Conservation (phyloP, 2,329 filamentous ascomycete species). For the Drechslerella dactyloides region DNA sequence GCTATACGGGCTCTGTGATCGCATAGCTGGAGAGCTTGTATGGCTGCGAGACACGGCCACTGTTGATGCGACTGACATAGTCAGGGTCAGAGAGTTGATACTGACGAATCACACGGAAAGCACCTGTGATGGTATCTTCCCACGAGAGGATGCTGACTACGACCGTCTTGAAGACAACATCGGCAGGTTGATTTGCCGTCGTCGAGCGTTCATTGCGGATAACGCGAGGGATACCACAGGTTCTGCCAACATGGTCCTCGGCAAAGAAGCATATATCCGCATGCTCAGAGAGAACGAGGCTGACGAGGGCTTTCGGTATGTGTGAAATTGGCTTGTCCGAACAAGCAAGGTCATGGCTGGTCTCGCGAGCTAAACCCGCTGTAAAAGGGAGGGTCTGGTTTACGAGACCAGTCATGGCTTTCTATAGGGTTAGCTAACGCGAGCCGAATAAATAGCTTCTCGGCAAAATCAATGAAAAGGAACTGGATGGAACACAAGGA, state of each 20-base stretch:
- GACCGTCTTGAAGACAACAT: constrained; percentile 5
- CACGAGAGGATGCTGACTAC: constrained; percentile 9
- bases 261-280: constrained; percentile 26
- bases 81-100: constrained; percentile 19
- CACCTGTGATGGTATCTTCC: constrained; percentile 27
- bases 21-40: constrained; percentile 16
- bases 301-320: constrained; percentile 27
- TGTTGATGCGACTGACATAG: neutral
- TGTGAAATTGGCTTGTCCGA: neutral
- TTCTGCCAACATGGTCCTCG: constrained; percentile 28
- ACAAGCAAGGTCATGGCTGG: neutral
- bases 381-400: too few species aligned
- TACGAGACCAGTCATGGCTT: too few species aligned
- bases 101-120: constrained; percentile 33
- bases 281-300: constrained; percentile 33
- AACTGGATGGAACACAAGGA: constrained; percentile 11
- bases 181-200: constrained; percentile 39
- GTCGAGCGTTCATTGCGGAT: constrained; percentile 20
- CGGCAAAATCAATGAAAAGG: constrained; percentile 8
- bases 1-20: constrained; percentile 28
- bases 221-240: constrained; percentile 8
- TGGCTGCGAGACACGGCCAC: constrained; percentile 23
- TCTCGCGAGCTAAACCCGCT: too few species aligned
- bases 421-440: too few species aligned
- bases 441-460: constrained; percentile 11